phyloP scores from a whole-genome alignment of 1,284 basidiomycete genomes.

The Coriolopsis trogii region DNA sequence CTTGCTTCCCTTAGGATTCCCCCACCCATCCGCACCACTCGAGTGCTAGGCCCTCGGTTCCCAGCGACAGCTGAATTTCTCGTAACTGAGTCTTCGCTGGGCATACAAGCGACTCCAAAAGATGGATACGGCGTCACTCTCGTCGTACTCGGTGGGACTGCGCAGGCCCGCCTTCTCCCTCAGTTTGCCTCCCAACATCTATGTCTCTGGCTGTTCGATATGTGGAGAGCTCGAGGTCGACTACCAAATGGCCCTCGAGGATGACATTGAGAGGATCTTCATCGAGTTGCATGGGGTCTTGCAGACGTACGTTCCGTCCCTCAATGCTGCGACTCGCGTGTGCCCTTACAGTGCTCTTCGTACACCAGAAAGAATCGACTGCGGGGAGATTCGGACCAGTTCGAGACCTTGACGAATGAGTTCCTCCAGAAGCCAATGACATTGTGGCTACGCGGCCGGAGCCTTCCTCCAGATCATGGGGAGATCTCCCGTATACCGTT shows the following conservation, averaged over 20 bases:
- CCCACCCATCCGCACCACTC: background rate
- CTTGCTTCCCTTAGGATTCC: background rate
- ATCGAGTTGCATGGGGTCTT: constrained; percentile 14
- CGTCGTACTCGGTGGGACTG: constrained; percentile 1
- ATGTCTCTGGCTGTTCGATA: constrained; percentile 10
- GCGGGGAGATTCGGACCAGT: constrained; percentile 1
- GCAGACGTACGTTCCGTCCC: constrained; percentile 3
- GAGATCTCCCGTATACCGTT: constrained; percentile 13
- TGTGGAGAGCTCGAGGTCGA: constrained; percentile 17
- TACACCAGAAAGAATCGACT: constrained; percentile 13
- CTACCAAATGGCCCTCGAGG: constrained; percentile 6
- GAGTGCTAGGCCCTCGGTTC: background rate
- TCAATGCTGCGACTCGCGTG: background rate
- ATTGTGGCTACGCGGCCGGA: constrained; percentile 5
- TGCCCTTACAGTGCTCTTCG: no score
- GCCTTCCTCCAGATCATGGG: constrained; percentile 2
- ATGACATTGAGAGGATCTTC: constrained; percentile 17
- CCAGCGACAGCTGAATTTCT: no score
- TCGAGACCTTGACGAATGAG: constrained; percentile 9
- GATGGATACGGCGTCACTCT: background rate
- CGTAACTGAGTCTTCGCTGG: no score
- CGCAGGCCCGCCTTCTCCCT: constrained; percentile 13
- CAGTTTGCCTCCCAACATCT: constrained; percentile 13
- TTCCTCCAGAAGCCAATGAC: constrained; percentile 11
- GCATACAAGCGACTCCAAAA: no score